phyloP scores from a whole-genome alignment of 768 basidiomycete genomes.

The Kockovaella imperatae region DNA sequence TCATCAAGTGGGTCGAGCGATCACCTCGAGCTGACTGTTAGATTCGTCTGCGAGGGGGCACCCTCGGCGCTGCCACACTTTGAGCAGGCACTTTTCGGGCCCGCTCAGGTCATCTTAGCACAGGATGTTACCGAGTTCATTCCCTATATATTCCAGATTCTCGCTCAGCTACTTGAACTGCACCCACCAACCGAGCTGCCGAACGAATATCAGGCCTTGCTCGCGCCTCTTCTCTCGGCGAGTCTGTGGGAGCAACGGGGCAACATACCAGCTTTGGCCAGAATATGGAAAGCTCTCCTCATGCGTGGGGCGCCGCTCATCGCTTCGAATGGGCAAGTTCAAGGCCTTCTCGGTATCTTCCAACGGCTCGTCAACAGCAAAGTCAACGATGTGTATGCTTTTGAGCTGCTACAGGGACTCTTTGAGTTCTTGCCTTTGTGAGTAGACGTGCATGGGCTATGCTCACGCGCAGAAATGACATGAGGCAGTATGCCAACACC shows the following conservation, averaged over 20 bases:
- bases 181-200: conserved; percentile 59
- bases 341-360: conserved; percentile 77
- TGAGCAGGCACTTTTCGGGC: conserved; percentile 72
- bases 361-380: conserved; percentile 83
- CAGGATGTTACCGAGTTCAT: conserved; percentile 95
- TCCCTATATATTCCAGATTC: conserved; percentile 93
- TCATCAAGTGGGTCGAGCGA: conserved; percentile 59
- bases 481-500: conserved; percentile 67
- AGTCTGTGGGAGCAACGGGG: conserved; percentile 88
- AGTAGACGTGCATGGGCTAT: conserved; percentile 42
- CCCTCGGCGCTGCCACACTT: conserved; percentile 63
- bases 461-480: conserved; percentile 50
- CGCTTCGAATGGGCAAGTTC: conserved; percentile 62
- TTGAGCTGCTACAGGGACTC: conserved; percentile 75
- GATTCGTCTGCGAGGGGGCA: conserved; percentile 71
- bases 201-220: conserved; percentile 64
- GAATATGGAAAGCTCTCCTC: conserved; percentile 76
- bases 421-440: conserved; percentile 67
- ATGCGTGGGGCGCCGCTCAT: conserved; percentile 62
- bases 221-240: conserved; percentile 76
- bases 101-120: conserved; percentile 78
- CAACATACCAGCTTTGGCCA: conserved; percentile 85
- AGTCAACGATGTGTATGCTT: conserved; percentile 78
- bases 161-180: conserved; percentile 87
- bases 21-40: conserved; percentile 33